phyloP scores from a whole-genome alignment of 257 asterid genomes.

The Solanum etuberosum region DNA sequence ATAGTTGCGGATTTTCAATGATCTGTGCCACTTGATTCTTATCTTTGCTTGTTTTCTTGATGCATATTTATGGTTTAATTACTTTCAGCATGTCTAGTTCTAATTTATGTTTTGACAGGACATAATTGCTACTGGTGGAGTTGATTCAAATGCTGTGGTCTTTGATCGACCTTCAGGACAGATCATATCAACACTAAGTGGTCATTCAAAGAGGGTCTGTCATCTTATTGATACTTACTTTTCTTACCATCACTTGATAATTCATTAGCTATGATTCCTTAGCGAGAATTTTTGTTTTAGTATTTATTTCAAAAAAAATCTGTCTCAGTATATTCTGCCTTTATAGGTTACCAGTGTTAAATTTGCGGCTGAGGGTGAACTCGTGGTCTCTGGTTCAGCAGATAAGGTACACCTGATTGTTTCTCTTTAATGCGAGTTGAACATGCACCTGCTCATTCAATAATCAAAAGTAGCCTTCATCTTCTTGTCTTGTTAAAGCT shows the following conservation, averaged over 20 bases:
- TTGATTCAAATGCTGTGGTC: constrained; percentile 73
- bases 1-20: not conserved
- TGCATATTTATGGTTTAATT: not conserved
- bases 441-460: not conserved
- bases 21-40: not conserved
- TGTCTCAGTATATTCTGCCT: constrained; percentile 1
- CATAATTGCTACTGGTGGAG: constrained; percentile 90
- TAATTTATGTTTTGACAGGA: constrained; percentile 34
- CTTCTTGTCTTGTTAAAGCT: not conserved
- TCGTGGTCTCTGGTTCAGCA: constrained; percentile 78
- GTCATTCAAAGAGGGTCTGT: constrained; percentile 91
- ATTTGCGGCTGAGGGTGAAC: constrained; percentile 72
- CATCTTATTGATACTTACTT: not conserved
- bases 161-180: constrained; percentile 86
- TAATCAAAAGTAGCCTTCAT: not conserved
- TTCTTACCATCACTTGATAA: not conserved
- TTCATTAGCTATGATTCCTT: not conserved
- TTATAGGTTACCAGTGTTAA: constrained; percentile 33
- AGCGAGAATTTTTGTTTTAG: not conserved
- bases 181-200: constrained; percentile 87
- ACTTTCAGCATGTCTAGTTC: not conserved
- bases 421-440: not conserved
- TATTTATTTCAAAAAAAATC: not conserved
- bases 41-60: not conserved
- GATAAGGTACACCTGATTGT: constrained; percentile 53